Conservation (phyloP, 2,329 filamentous ascomycete species). For the Ascochyta lentis region DNA sequence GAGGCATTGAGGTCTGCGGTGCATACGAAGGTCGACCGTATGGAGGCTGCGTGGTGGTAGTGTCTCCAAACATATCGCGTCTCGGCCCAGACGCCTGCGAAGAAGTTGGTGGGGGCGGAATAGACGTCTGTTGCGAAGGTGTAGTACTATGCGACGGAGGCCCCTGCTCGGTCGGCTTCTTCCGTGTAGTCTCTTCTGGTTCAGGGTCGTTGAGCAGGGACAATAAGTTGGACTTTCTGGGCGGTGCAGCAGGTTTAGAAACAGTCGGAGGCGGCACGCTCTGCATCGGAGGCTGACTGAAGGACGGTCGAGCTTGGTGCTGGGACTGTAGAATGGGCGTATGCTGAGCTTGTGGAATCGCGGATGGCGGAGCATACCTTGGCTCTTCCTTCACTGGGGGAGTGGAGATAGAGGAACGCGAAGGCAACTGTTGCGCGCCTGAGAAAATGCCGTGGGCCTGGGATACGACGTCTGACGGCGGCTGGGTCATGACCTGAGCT, state of each 20-base stretch:
- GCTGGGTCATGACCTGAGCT: slow-evolving; percentile 31
- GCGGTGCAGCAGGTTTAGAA: slow-evolving; percentile 40
- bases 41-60: slow-evolving; percentile 29
- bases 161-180: slow-evolving; percentile 43
- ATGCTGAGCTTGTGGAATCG: slow-evolving; percentile 27
- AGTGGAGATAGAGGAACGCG: slow-evolving; percentile 35
- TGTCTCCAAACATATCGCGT: slow-evolving; percentile 36
- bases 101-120: slow-evolving; percentile 40
- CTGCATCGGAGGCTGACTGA: slow-evolving; percentile 28
- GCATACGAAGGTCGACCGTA: slow-evolving; percentile 38
- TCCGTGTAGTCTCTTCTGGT: slow-evolving; percentile 44
- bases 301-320: slow-evolving; percentile 30
- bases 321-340: slow-evolving; percentile 30
- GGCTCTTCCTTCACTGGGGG: slow-evolving; percentile 47
- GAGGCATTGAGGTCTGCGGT: slow-evolving; percentile 33
- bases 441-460: slow-evolving; percentile 28
- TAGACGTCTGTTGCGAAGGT: slow-evolving; percentile 42
- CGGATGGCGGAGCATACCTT: slow-evolving; percentile 33
- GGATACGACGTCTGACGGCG: slow-evolving; percentile 27
- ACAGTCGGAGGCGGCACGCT: slow-evolving; percentile 24
- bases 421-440: slow-evolving; percentile 29
- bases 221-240: slow-evolving; percentile 47
- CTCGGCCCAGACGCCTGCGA: slow-evolving; percentile 34
- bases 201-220: slow-evolving; percentile 49
- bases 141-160: slow-evolving; percentile 44